Evolutionary conservation across 2,329 filamentous ascomycete genomes (phyloP), one percentile per base, ranked within the genome.

Genomic region (Claviceps sorghi): DNA sequence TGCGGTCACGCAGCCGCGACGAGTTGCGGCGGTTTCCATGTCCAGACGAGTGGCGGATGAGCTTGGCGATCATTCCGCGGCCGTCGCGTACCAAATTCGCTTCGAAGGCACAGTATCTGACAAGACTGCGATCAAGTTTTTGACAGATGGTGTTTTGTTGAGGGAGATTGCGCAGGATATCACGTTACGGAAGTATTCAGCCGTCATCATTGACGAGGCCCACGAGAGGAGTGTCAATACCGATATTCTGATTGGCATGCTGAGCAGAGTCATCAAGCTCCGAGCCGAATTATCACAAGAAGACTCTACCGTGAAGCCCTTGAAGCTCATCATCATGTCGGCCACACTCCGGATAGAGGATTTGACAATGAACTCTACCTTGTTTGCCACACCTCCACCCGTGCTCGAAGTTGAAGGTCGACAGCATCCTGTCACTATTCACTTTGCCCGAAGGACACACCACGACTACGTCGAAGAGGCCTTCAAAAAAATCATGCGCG

Each of bases 321-420:
- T 98, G 50, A 98, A 97, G 68, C 76, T 98, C 9, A 80, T 98
- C 54, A 95, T 98, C 69, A 98, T 98, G 94, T 97, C 91, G 54
- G 93, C 93, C 44, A 98, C 93, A 2, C 74, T 98, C 36, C 78
- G 89, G 54, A 87, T 97, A 46, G 86, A 88, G 13, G 91, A 97
- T 62, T 86, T 98, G 59, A 88, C 88, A 0, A 79, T 88, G 62
- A 97, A 98, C 62, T 71, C 79, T 9, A 82, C 77, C 17, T 73
- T 98, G 0, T 98, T 98, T 67, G 73, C 82, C 4, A 75, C 72
- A 0, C 77, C 86, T 2, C 93, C 93, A 0, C 91, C 90, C 0
- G 78, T 97, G 1, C 75, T 98, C 1, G 82, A 95, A 64, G 86
- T 90, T 0, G 90, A 97, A 65, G 94, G 94, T 10, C 81, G 93